phyloP scores from a whole-genome alignment of 768 basidiomycete species.

The Exidia glandulosa region DNA sequence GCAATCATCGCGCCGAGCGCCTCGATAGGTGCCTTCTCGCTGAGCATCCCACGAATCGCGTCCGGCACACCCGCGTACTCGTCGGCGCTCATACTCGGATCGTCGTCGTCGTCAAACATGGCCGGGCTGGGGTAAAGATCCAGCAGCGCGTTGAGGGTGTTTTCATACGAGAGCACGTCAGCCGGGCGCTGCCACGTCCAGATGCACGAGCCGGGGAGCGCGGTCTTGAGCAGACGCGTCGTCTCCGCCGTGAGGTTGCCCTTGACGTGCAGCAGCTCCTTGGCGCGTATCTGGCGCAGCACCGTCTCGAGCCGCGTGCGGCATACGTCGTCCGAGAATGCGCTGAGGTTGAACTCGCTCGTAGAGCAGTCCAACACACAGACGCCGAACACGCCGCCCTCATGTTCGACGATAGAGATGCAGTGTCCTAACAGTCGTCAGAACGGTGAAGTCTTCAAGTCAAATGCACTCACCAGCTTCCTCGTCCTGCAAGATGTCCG shows the following conservation, averaged over 20 bases:
- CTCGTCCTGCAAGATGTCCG: slow-evolving; percentile 78
- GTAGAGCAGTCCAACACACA: slow-evolving; percentile 92
- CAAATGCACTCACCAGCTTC: too few relatives aligned
- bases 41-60: not conserved
- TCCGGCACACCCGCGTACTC: not conserved
- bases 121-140: slow-evolving; percentile 44
- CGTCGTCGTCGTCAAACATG: slow-evolving; percentile 38
- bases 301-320: slow-evolving; percentile 89
- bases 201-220: slow-evolving; percentile 69
- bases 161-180: slow-evolving; percentile 72
- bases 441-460: too few relatives aligned
- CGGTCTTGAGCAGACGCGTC: slow-evolving; percentile 65
- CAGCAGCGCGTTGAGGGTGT: slow-evolving; percentile 58
- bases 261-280: slow-evolving; percentile 86
- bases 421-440: too few relatives aligned
- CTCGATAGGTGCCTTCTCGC: not conserved
- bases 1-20: slow-evolving; percentile 19
- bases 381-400: slow-evolving; percentile 57
- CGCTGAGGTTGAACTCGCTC: slow-evolving; percentile 84
- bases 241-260: slow-evolving; percentile 80
- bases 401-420: slow-evolving; percentile 67
- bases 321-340: slow-evolving; percentile 86
- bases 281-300: slow-evolving; percentile 80
- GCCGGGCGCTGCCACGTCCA: slow-evolving; percentile 80
- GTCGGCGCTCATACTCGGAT: slow-evolving; percentile 1